Evolutionary conservation across 1,284 basidiomycete genomes (phyloP), one percentile per base, ranked within the genome.

Genomic region (Ustilago vetiveriae): DNA sequence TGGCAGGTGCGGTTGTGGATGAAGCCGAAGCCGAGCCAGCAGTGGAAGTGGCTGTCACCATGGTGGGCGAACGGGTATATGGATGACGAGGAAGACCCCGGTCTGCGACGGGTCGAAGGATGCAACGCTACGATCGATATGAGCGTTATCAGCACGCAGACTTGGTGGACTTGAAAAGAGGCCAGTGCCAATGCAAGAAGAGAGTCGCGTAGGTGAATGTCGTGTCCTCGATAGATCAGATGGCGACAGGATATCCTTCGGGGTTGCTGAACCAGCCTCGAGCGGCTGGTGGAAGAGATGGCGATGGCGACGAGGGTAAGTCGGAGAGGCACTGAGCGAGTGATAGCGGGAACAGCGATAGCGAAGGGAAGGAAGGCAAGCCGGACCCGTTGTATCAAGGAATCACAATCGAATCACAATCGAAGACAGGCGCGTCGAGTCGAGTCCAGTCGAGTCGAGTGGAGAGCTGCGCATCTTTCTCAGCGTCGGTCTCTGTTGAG

Each of bases 31-130:
- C 29, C 2, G 51, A 54, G 54, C 55, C 48, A 32, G 46, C 30
- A 4, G 65, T 58, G 45, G 50, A 39, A 4, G 62, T 59, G 9
- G 54, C 46, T 22, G 65, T 62, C 38, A 47, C 54, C 58, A 62
- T 68, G 41, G 16, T 38, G 19, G 29, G 42, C 29, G 13, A 30
- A 14, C 22, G 24, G 36, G 32, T 38, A 16, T 32, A 38, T 17
- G 14, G 21, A 14, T 17, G 27, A 39, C 16, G 36, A 3, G 1
- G 0, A 6, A 24, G 10, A 22, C 43, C 14, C 23, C 4, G 37
- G 13, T 22, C 13, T 27, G 33, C 26, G 41, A 44, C 33, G 36
- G n/a, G n/a, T n/a, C n/a, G n/a, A n/a, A 7, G 6, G 54, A 17
- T 23, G 23, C 4, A 13, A 36, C 17, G 45, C 35, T 11, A 6